Evolutionary conservation across 495 filamentous ascomycete species (phyloP).

Genomic region (Penicillium canescens): DNA sequence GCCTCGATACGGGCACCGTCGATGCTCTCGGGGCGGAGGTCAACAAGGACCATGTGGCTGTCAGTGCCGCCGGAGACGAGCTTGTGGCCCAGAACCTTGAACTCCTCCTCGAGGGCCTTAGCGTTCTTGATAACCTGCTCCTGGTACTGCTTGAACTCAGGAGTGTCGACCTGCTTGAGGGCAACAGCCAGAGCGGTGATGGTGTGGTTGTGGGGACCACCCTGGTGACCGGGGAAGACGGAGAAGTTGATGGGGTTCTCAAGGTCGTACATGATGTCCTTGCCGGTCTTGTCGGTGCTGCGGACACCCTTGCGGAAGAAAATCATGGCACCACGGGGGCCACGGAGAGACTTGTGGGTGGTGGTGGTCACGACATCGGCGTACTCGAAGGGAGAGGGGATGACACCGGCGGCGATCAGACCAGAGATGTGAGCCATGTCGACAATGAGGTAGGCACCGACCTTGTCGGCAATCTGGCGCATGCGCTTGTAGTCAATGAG

Average conservation of each 20-base stretch:
- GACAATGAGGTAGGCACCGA: slow-evolving; percentile 91
- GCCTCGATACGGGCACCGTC: slow-evolving; percentile 97
- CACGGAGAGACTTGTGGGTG: slow-evolving; percentile 98
- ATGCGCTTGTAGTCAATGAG: slow-evolving; percentile 96
- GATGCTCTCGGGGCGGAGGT: slow-evolving; percentile 74
- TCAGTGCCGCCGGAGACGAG: slow-evolving; percentile 96
- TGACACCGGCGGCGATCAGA: slow-evolving; percentile 88
- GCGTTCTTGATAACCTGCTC: slow-evolving; percentile 89
- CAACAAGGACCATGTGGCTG: slow-evolving; percentile 96
- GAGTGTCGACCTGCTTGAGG: slow-evolving; percentile 88
- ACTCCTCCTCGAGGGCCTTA: slow-evolving; percentile 70
- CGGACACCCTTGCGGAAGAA: slow-evolving; percentile 98
- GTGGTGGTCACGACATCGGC: slow-evolving; percentile 98
- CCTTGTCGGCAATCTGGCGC: slow-evolving; percentile 93
- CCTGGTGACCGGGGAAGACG: slow-evolving; percentile 99
- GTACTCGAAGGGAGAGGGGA: slow-evolving; percentile 90
- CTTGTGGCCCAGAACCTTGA: slow-evolving; percentile 82
- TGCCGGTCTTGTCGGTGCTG: slow-evolving; percentile 84
- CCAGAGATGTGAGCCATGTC: slow-evolving; percentile 99
- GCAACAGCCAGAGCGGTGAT: slow-evolving; percentile 98
- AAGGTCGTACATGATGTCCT: slow-evolving; percentile 89
- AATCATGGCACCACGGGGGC: slow-evolving; percentile 99
- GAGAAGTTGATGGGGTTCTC: slow-evolving; percentile 98
- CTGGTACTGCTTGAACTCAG: slow-evolving; percentile 97
- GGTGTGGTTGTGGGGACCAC: slow-evolving; percentile 99